Conservation (phyloP, 1,284 basidiomycete genomes). For the Schizophyllum amplum region DNA sequence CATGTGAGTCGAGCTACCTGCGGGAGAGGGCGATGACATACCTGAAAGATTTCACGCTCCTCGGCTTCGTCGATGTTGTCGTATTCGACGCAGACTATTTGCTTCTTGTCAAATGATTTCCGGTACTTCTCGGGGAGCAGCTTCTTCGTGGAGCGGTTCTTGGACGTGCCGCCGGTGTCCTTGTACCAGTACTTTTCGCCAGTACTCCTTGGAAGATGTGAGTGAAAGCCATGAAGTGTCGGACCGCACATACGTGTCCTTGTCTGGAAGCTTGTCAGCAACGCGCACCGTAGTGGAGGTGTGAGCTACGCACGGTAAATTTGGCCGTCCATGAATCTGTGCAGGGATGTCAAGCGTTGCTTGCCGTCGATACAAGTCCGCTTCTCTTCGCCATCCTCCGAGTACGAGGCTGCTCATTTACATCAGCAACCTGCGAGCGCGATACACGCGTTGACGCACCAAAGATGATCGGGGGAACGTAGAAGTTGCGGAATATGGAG, state of each 20-base stretch:
- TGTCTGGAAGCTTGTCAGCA: constrained; percentile 26
- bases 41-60: constrained; percentile 74
- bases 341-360: constrained; percentile 68
- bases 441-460: constrained; percentile 27
- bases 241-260: constrained; percentile 39
- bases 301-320: background rate
- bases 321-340: constrained; percentile 31
- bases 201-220: constrained; percentile 21
- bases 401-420: constrained; percentile 30
- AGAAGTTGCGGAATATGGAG: constrained; percentile 65
- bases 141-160: constrained; percentile 19
- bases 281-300: background rate
- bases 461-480: constrained; percentile 69
- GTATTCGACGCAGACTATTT: constrained; percentile 69
- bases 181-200: constrained; percentile 51
- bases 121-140: constrained; percentile 42
- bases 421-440: constrained; percentile 1
- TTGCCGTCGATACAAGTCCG: constrained; percentile 73
- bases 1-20: background rate
- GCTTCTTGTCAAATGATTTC: constrained; percentile 53
- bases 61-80: constrained; percentile 46
- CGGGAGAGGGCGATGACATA: constrained; percentile 16
- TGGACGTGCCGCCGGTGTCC: constrained; percentile 16
- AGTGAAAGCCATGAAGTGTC: background rate
- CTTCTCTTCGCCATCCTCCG: constrained; percentile 52